Base-by-base conservation (phyloP, 495 filamentous ascomycete species). In the Penicillium chermesinum region DNA sequence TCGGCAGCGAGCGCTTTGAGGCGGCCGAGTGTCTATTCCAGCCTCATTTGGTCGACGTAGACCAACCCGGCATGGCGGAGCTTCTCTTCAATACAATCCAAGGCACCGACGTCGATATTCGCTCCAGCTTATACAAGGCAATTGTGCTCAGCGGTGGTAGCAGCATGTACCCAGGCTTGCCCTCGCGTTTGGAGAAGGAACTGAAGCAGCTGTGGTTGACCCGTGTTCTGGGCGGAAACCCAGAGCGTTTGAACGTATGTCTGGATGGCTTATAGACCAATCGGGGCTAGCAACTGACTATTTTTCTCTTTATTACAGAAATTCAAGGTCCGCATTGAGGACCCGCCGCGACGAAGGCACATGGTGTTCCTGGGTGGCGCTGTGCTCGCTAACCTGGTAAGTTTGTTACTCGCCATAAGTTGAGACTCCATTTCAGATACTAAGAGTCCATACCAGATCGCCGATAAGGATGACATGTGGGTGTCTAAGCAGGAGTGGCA, bases 281-380 rank as follows among this genome's bases (percentile, higher is more conserved):
- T 2, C 2, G 18, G 39, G 47, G 25, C 61, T 68, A 59, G 71
- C 41, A 13, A n/a, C n/a, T n/a, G n/a, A n/a, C n/a, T n/a, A n/a
- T n/a, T n/a, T n/a, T n/a, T n/a, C n/a, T n/a, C 27, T 38, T 10
- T 43, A 52, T n/a, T n/a, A 43, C 59, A 87, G 84, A 99, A 97
- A 84, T 97, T 99, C 79, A 97, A 96, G 79, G 90, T 97, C 32
- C 83, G 93, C 63, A 96, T 99, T 69, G 94, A 99, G 62, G 93
- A 99, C 64, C 94, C 93, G 38, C 93, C 93, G 14, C 80, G 93
- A 70, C 81, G 93, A 65, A 81, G 91, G 63, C 94, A 99, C 70
- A 97, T 99, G 93, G 94, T 97, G 3, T 99, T 99, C 81, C 69
- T 97, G 46, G 93, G 93, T 48, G 93, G 93, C 61, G 94, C 93